Evolutionary conservation across 192 early-diverging fungal genomes (phyloP), one percentile per base, ranked within the genome.

Genomic region (Podila verticillata): DNA sequence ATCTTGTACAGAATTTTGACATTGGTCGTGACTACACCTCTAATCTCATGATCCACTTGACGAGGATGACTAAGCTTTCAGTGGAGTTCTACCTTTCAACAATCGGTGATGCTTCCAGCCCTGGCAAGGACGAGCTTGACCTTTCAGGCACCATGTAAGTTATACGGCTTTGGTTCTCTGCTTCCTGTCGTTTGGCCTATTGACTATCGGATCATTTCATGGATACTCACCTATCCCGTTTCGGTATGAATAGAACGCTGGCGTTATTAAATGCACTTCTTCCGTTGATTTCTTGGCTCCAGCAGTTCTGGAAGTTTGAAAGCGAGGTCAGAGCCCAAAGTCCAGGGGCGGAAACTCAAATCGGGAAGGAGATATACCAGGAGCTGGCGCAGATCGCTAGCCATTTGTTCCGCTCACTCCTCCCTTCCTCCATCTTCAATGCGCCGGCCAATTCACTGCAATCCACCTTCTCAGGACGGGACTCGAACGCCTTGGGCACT

Each of bases 301-400:
- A 68, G 29, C 69, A 65, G 5, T 63, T 80, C 28, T 72, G 77
- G 69, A 72, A 72, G 10, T 65, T 66, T 19, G 77, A 80, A 31
- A 60, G 22, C 32, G 24, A 35, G 19, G 65, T 70, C 20, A 31
- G 30, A 12, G 13, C 39, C 5, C 24, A 36, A 5, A 39, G 54
- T 15, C n/a, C 56, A 19, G 51, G 28, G 12, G 12, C 77, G 3
- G 44, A 51, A 24, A 20, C 65, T 56, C 69, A 49, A 2, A 63
- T 80, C 57, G 77, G 70, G 2, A 66, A 47, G 47, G 77, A 80
- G 15, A 72, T 80, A 72, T 80, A 72, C 61, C 77, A 65, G 47
- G 77, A 80, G 32, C 31, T 72, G 4, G 65, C 69, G 17, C 77
- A 80, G 29, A 60, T 72, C 19, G 58, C 63, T 7, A 48, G 49